Conservation (phyloP, 768 basidiomycete species). For the Mycena olivaceomarginata region DNA sequence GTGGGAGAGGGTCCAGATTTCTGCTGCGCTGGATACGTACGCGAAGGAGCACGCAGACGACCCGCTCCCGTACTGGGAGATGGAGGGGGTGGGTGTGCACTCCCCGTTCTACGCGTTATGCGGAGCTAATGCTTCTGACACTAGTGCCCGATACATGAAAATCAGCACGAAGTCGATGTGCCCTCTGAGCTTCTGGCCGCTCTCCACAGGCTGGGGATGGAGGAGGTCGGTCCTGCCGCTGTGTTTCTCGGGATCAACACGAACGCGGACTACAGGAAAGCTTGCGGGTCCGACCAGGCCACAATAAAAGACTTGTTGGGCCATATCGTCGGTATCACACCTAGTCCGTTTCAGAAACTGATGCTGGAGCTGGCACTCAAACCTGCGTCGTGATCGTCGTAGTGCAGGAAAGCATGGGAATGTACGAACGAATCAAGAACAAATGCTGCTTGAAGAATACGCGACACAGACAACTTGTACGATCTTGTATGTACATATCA, state of each 20-base stretch:
- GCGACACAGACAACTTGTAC: not conserved
- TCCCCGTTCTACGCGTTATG: not conserved
- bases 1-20: not conserved
- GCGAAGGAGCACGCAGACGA: not conserved
- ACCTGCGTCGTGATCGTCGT: not conserved
- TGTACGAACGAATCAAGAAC: not conserved
- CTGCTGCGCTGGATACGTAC: not conserved
- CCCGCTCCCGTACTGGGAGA: not conserved
- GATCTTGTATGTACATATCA: not conserved
- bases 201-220: constrained; percentile 15
- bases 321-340: not conserved
- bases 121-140: not conserved
- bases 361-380: constrained; percentile 21
- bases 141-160: constrained; percentile 13
- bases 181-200: not conserved
- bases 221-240: constrained; percentile 15
- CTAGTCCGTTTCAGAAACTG: constrained; percentile 10
- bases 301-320: not conserved
- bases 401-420: not conserved
- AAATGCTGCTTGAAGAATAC: too few species aligned
- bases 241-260: constrained; percentile 13
- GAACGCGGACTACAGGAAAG: not conserved
- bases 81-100: not conserved
- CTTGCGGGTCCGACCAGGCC: not conserved
- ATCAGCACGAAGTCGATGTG: not conserved